Base-by-base conservation (phyloP, 768 basidiomycete genomes). In the Boletus reticulatus region DNA sequence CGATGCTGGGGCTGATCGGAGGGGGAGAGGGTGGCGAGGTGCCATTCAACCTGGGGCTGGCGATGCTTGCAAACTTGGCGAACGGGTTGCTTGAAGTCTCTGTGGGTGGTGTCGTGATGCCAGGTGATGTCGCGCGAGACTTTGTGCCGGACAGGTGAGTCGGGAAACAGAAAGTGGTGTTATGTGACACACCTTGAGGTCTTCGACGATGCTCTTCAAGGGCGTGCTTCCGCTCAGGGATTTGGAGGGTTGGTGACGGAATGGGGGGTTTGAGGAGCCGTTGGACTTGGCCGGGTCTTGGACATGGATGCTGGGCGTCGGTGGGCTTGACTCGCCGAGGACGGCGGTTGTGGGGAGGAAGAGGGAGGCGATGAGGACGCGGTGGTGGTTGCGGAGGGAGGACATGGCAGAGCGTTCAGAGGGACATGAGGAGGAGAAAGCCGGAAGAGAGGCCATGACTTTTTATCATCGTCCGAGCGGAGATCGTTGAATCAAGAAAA, bases 361-460 rank as follows among this genome's bases (percentile, higher is more conserved):
- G 55, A 92, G 84, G n/a, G 88, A 87, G 16, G 89, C 91, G 69
- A 93, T 85, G 69, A 92, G 76, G 52, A 88, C 79, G 32, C 91
- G 77, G 69, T 89, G 77, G 69, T 89, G 87, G 71, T 83, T 83
- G 52, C 85, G 78, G 66, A 90, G 80, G 37, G 88, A 85, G 67
- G 79, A 79, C 89, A 90, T 90, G 14, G 44, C 4, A n/a, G n/a
- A 16, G 22, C 22, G 22, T 6, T 16, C 12, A 37, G 16, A 37
- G 36, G 36, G 9, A 9, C 27, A 29, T 9, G 27, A 29, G 8
- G 27, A 29, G 27, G 27, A 29, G 27, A 29, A 29, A 29, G 27
- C 27, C 27, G 27, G 27, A 9, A 27, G 5, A 36, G 13, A 36
- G 34, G 34, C 14, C 1, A 29, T 29, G 34, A 36, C 34, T 36